Conservation (phyloP, 2,329 filamentous ascomycete species). For the Gaeumannomyces tritici region DNA sequence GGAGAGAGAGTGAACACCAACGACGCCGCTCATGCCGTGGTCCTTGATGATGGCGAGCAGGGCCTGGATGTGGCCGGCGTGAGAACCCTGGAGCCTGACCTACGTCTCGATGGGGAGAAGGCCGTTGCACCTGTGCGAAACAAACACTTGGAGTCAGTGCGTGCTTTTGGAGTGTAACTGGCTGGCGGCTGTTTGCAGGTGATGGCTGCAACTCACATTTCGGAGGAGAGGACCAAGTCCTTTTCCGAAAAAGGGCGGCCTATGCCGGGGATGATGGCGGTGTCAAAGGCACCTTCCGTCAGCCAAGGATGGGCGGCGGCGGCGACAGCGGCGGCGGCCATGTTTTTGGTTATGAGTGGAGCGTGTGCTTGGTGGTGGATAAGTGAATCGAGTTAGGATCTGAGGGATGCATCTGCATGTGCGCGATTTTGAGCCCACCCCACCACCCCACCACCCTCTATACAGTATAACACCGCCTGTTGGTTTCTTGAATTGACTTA, state of each 20-base stretch:
- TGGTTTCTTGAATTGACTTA: not conserved
- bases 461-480: not conserved
- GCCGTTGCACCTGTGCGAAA: not conserved
- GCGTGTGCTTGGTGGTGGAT: not conserved
- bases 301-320: not conserved
- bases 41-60: not conserved
- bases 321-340: not conserved
- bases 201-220: not conserved
- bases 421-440: not conserved
- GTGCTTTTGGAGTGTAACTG: not conserved
- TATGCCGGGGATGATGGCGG: not conserved
- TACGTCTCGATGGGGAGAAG: not conserved
- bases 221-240: not conserved
- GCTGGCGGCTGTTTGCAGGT: not conserved
- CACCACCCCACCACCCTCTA: not conserved
- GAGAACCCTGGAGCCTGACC: not conserved
- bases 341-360: not conserved
- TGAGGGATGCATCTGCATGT: not conserved
- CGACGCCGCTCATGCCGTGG: not conserved
- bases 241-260: not conserved
- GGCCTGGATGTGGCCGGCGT: not conserved
- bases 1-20: not conserved
- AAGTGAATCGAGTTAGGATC: not conserved
- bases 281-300: not conserved
- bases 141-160: not conserved